Conservation (phyloP, 2,329 filamentous ascomycete genomes). For the Penicillium sp. region DNA sequence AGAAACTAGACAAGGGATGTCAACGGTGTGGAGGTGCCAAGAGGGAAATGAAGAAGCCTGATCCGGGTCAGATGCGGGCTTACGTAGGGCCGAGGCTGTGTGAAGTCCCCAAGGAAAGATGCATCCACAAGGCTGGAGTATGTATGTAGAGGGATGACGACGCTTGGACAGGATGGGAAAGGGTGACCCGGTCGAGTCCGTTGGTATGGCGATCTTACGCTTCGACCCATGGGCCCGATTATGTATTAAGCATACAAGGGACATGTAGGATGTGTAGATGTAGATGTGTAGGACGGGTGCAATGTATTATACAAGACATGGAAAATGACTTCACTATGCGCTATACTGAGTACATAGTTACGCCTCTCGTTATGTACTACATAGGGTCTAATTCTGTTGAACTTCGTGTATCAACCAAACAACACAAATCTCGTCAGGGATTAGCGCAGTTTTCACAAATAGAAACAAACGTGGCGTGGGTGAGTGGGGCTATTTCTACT, state of each 20-base stretch:
- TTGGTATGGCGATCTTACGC: conserved; percentile 10
- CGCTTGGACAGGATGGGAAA: not conserved
- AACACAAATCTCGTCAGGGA: not conserved
- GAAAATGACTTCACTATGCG: not conserved
- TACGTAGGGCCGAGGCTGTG: not conserved
- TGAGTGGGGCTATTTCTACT: not conserved
- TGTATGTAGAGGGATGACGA: conserved; percentile 9
- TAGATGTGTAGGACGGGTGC: not conserved
- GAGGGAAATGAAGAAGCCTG: conserved; percentile 15
- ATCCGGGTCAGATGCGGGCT: not conserved
- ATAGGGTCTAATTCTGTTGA: no score
- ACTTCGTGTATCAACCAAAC: not conserved
- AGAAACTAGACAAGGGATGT: conserved; percentile 1
- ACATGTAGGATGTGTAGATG: no score
- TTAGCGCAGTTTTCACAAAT: conserved; percentile 15
- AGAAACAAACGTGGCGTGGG: conserved; percentile 29
- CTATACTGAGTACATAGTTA: no score
- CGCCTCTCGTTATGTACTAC: no score
- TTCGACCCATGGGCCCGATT: conserved; percentile 5
- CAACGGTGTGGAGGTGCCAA: conserved; percentile 7
- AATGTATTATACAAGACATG: not conserved
- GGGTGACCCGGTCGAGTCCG: conserved; percentile 1
- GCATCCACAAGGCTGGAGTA: conserved; percentile 11
- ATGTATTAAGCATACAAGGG: not conserved
- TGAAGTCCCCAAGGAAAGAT: not conserved